Evolutionary conservation across 2,329 filamentous ascomycete species (phyloP).

Genomic region (Neopestalotiopsis sp.): DNA sequence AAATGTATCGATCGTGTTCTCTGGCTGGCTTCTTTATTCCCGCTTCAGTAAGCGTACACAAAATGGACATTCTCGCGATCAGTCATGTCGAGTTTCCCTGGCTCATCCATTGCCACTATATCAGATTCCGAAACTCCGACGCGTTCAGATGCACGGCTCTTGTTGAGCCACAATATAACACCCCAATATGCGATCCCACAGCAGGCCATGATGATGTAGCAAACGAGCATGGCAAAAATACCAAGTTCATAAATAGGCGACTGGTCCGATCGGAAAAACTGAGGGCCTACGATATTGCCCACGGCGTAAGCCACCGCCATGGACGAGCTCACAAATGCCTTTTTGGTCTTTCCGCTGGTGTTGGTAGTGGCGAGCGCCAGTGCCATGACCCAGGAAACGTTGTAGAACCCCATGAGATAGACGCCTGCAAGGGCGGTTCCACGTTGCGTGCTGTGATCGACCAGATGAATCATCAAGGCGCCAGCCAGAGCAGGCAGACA

Average conservation of each 20-base stretch:
- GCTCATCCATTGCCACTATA: neutral
- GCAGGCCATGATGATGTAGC: neutral
- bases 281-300: neutral
- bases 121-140: neutral
- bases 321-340: neutral
- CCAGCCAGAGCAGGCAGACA: constrained; percentile 29
- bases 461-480: constrained; percentile 31
- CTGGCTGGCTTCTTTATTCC: neutral
- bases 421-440: constrained; percentile 35
- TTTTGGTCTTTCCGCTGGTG: neutral
- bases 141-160: neutral
- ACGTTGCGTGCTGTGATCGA: constrained; percentile 24
- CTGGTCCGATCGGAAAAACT: neutral
- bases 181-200: neutral
- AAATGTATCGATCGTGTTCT: neutral
- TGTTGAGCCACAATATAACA: neutral
- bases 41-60: neutral
- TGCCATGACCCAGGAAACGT: neutral
- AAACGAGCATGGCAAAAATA: neutral
- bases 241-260: neutral
- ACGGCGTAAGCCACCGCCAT: neutral
- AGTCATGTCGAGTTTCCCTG: neutral
- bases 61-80: neutral
- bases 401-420: constrained; percentile 36
- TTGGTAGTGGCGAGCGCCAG: neutral